Evolutionary conservation across 495 filamentous ascomycete species (phyloP).

Genomic region (Aspergillus incahuasiensis): DNA sequence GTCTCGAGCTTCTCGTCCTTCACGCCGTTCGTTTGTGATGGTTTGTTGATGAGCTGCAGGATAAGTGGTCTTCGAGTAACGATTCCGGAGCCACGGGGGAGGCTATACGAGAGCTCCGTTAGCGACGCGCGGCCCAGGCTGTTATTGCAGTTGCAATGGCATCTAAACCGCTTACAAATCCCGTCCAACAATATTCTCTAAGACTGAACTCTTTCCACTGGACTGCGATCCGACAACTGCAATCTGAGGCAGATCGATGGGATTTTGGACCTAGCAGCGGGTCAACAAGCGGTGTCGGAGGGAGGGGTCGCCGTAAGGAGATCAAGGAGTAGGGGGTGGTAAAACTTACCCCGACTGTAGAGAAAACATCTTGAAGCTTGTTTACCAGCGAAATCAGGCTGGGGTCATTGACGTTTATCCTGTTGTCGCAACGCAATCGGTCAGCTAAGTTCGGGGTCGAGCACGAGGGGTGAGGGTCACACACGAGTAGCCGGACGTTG

Average conservation of each 20-base stretch:
- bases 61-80: slow-evolving; percentile 94
- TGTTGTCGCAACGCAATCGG: slow-evolving; percentile 37
- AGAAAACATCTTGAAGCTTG: slow-evolving; percentile 98
- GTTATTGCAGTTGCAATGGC: slow-evolving; percentile 1
- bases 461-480: slow-evolving; percentile 28
- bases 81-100: slow-evolving; percentile 97
- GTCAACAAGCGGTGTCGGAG: slow-evolving; percentile 32
- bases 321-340: background rate
- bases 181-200: slow-evolving; percentile 98
- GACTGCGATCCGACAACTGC: slow-evolving; percentile 98
- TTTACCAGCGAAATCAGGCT: slow-evolving; percentile 91
- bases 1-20: slow-evolving; percentile 61
- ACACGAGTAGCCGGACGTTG: slow-evolving; percentile 43
- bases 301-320: slow-evolving; percentile 9
- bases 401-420: slow-evolving; percentile 78
- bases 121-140: slow-evolving; percentile 21
- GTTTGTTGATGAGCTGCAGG: slow-evolving; percentile 94
- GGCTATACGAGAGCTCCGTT: slow-evolving; percentile 47
- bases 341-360: slow-evolving; percentile 89
- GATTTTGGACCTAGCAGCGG: slow-evolving; percentile 73
- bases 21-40: slow-evolving; percentile 71
- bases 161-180: slow-evolving; percentile 85
- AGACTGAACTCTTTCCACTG: slow-evolving; percentile 98
- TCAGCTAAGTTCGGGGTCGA: slow-evolving; percentile 20
- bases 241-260: slow-evolving; percentile 98